Evolutionary conservation across 768 basidiomycete genomes (phyloP).

Genomic region (Lactifluus piperatus): DNA sequence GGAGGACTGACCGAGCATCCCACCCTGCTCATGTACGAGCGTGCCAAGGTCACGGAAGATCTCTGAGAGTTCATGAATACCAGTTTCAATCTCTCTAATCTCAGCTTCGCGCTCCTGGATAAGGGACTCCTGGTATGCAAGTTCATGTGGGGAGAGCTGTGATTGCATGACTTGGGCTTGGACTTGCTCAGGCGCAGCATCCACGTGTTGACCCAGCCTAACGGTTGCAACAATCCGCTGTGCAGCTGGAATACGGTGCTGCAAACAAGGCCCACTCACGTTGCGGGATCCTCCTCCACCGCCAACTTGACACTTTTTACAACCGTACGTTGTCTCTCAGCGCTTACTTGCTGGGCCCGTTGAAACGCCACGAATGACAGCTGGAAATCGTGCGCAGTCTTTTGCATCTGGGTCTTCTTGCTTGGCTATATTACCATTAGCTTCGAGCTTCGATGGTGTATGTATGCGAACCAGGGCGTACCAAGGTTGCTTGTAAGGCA

Average conservation of each 20-base stretch:
- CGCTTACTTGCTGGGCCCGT: slow-evolving; percentile 81
- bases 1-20: slow-evolving; percentile 74
- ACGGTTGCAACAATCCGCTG: not conserved
- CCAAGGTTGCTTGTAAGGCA: slow-evolving; percentile 50
- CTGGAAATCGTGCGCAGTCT: slow-evolving; percentile 90
- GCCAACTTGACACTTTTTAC: slow-evolving; percentile 81
- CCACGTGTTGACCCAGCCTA: slow-evolving; percentile 16
- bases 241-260: not conserved
- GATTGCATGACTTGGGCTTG: slow-evolving; percentile 63
- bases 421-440: slow-evolving; percentile 43
- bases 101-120: slow-evolving; percentile 92
- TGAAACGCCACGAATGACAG: slow-evolving; percentile 88
- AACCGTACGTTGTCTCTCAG: slow-evolving; percentile 80
- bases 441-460: not conserved
- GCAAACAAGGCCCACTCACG: slow-evolving; percentile 21
- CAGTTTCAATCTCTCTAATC: slow-evolving; percentile 92
- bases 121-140: slow-evolving; percentile 92
- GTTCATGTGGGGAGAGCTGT: slow-evolving; percentile 81
- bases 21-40: slow-evolving; percentile 88
- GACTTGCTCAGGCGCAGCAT: slow-evolving; percentile 46
- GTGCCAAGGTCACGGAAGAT: slow-evolving; percentile 96
- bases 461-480: slow-evolving; percentile 28
- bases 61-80: slow-evolving; percentile 91
- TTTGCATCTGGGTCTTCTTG: slow-evolving; percentile 78
- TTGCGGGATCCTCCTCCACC: slow-evolving; percentile 60